A percentile compares a stretch with the other conserved stretches of the same genome.
Conservation (phyloP, 805 yeast species). For the Jamesozyma lodderae region DNA sequence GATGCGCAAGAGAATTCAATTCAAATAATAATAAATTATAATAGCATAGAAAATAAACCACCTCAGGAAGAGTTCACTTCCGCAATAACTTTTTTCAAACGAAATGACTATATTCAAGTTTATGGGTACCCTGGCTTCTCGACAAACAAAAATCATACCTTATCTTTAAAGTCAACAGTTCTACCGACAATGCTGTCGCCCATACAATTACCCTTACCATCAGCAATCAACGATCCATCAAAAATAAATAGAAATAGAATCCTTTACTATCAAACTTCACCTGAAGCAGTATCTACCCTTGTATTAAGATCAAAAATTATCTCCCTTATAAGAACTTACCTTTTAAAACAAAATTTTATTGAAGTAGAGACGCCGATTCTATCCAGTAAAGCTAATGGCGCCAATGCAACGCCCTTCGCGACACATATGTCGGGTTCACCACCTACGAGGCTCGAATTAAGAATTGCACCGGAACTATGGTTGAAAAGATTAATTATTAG, state of each 20-base stretch:
- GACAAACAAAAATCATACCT: conserved; percentile 51
- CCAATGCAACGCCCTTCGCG: conserved; percentile 80
- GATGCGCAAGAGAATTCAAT: conserved; percentile 8
- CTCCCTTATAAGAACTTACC: conserved; percentile 46
- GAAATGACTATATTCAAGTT: conserved; percentile 65
- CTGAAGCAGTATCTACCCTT: conserved; percentile 33
- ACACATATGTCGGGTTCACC: conserved; percentile 36
- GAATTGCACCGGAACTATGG: conserved; percentile 97
- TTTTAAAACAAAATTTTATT: conserved; percentile 47
- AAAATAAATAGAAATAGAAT: conserved; percentile 61
- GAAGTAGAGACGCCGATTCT: conserved; percentile 89
- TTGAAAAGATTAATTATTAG: conserved; percentile 71
- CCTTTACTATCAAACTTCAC: conserved; percentile 52
- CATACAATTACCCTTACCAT: conserved; percentile 62
- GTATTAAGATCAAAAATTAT: conserved; percentile 48
- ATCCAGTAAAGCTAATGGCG: conserved; percentile 70
- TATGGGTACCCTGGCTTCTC: conserved; percentile 69
- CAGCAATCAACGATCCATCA: conserved; percentile 44
- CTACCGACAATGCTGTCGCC: conserved; percentile 54
- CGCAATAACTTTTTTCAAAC: conserved; percentile 33
- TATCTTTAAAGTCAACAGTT: conserved; percentile 53
- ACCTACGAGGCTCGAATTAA: conserved; percentile 39
- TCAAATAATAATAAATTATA: conserved; percentile 23
- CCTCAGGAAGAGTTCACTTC: conserved; percentile 5
- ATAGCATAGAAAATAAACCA: background rate